Percentiles rank a stretch among this genome's conserved stretches.
Conservation (phyloP, 2,329 filamentous ascomycete species). For the Lachnellula cervina region DNA sequence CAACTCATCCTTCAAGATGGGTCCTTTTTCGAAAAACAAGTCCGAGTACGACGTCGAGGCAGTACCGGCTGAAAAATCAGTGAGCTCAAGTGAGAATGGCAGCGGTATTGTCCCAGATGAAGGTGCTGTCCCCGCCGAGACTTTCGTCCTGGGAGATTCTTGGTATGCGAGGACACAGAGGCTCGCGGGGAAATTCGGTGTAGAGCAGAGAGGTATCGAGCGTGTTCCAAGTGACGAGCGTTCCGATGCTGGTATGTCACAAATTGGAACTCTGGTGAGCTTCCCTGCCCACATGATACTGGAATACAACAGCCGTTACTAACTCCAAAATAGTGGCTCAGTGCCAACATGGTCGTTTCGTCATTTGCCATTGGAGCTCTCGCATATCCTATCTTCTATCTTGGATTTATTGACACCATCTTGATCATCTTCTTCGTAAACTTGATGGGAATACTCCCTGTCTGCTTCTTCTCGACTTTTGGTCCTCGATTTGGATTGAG, state of each 20-base stretch:
- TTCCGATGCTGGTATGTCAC: constrained; percentile 58
- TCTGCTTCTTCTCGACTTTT: constrained; percentile 74
- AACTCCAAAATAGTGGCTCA: constrained; percentile 55
- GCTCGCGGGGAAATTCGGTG: constrained; percentile 58
- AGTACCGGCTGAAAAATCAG: constrained; percentile 16
- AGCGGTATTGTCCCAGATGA: constrained; percentile 27
- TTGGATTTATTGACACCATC: constrained; percentile 70
- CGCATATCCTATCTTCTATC: constrained; percentile 59
- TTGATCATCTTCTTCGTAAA: constrained; percentile 73
- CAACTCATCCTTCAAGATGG: constrained; percentile 1
- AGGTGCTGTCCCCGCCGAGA: constrained; percentile 49
- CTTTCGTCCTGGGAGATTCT: constrained; percentile 51
- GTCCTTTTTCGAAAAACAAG: constrained; percentile 12
- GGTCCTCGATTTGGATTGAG: constrained; percentile 69
- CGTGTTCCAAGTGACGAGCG: constrained; percentile 66
- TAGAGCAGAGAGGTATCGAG: constrained; percentile 73
- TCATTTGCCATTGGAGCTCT: constrained; percentile 72
- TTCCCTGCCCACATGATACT: not conserved
- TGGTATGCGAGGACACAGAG: constrained; percentile 56
- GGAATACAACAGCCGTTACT: not conserved
- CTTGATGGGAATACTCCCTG: constrained; percentile 64
- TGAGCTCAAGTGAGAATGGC: constrained; percentile 9
- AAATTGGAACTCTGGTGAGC: constrained; percentile 67
- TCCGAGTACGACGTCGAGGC: constrained; percentile 25
- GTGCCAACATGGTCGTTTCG: constrained; percentile 72